A percentile compares a stretch with the other conserved stretches of the same genome.
phyloP scores from a whole-genome alignment of 306 rosid species.

The Quercus engelmannii region DNA sequence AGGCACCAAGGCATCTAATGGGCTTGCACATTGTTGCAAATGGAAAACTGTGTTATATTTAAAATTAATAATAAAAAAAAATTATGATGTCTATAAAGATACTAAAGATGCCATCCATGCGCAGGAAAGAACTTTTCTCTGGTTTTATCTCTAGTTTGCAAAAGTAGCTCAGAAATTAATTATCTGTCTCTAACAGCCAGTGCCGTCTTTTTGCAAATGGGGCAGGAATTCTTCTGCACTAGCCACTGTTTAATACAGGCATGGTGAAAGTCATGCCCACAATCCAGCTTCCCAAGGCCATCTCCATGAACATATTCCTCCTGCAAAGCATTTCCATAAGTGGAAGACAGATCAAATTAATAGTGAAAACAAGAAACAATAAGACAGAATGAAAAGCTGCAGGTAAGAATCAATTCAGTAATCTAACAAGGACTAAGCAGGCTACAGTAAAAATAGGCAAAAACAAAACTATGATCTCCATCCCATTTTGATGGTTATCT shows the following conservation, averaged over 20 bases:
- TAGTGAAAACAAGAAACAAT: not conserved
- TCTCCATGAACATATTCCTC: slow-evolving; percentile 35
- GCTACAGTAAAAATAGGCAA: not conserved
- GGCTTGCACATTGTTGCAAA: not conserved
- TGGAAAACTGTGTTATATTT: not conserved
- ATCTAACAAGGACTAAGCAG: not conserved
- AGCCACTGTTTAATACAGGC: slow-evolving; percentile 38
- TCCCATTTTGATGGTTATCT: too few species aligned
- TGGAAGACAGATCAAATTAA: not conserved
- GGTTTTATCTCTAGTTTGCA: not conserved
- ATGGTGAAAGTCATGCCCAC: slow-evolving; percentile 30
- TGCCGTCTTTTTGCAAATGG: slow-evolving; percentile 24
- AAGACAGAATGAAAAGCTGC: not conserved
- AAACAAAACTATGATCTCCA: not conserved
- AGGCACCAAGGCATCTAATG: not conserved
- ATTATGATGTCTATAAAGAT: not conserved
- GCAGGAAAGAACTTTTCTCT: not conserved
- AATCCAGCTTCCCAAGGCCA: slow-evolving; percentile 26
- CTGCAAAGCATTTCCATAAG: slow-evolving; percentile 17
- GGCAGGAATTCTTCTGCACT: slow-evolving; percentile 27
- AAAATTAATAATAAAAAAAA: too few species aligned
- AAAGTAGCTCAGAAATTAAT: not conserved
- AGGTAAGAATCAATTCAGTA: not conserved
- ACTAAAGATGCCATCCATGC: not conserved
- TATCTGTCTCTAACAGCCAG: not conserved